Base-by-base conservation (phyloP, 257 asterid species). In the Jasminum sambac region DNA sequence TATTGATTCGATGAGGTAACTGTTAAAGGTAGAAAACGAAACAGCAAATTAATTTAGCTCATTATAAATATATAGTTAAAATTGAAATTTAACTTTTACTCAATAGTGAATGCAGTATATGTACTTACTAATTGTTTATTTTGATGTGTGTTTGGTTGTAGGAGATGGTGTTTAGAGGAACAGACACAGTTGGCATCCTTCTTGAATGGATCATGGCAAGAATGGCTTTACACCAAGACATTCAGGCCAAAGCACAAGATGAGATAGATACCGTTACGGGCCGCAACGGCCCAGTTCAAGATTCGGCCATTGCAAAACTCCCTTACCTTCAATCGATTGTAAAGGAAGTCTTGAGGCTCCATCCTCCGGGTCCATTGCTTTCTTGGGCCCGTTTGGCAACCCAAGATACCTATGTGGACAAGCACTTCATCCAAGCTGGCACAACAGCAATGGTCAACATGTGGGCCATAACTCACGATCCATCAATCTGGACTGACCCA, bases 391-490 rank as follows among this genome's bases (percentile, higher is more conserved):
- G 95, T 16, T 78, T 86, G 1, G 82, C 95, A 0, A 50, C 61
- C 72, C 88, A 80, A 10, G 90, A 86, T 24, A 84, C 80, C 64
- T 76, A 83, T 48, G 60, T 88, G 23, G 85, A 83, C 73, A 80
- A 82, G 60, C 72, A 75, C 66, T 75, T 86, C 25, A 74, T 86
- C 48, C 90, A 86, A 11, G 88, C 89, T 61, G 88, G 90, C 73
- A 88, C 92, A 0, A 86, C 86, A 0, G 92, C 92, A 7, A 88
- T 88, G 92, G 92, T 88, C n/a, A 88, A 88, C 41, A 88, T 86
- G 92, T 88, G 95, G 95, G 90, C 95, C 37, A 88, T 88, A 36
- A 72, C 89, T 12, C 95, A 86, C 10, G 92, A 88, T 60, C 86
- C 92, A 0, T 6, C 80, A 0, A 72, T 84, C 30, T 88, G 95